Conservation (phyloP, 805 yeast species). For the Candida piceae region DNA sequence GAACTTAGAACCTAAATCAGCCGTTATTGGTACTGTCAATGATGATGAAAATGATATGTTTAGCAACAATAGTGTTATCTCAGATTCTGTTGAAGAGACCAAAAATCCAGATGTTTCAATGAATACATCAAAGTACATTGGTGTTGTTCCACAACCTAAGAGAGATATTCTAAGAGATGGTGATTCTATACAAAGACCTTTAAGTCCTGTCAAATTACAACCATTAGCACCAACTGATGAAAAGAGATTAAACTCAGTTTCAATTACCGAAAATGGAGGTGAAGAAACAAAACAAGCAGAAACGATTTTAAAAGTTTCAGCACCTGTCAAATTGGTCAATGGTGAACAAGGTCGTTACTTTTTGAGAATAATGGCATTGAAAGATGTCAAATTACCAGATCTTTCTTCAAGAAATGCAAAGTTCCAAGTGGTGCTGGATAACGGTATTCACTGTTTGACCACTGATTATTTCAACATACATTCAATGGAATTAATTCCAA, state of each 20-base stretch:
- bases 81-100: neutral
- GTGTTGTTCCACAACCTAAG: constrained; percentile 15
- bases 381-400: constrained; percentile 44
- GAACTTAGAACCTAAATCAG: neutral
- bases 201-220: neutral
- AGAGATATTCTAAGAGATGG: constrained; percentile 5
- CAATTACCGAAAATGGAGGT: neutral
- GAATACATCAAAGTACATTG: constrained; percentile 15
- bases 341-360: constrained; percentile 48
- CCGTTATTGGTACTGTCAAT: neutral
- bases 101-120: neutral
- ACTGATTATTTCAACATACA: constrained; percentile 42
- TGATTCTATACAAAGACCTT: neutral
- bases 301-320: neutral
- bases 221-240: constrained; percentile 3
- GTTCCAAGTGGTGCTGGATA: constrained; percentile 59
- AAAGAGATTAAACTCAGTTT: constrained; percentile 8
- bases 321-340: constrained; percentile 13
- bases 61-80: neutral
- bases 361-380: constrained; percentile 42
- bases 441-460: constrained; percentile 73
- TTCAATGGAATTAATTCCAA: constrained; percentile 24
- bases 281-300: neutral
- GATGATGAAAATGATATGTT: neutral
- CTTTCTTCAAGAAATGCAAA: constrained; percentile 40